A percentile compares a stretch with the other conserved stretches of the same genome.
These are phyloP conservation scores for Carex pumila DNA, from an alignment of 176 grass and related monocot species.

Conservation along the genomic window DNA sequence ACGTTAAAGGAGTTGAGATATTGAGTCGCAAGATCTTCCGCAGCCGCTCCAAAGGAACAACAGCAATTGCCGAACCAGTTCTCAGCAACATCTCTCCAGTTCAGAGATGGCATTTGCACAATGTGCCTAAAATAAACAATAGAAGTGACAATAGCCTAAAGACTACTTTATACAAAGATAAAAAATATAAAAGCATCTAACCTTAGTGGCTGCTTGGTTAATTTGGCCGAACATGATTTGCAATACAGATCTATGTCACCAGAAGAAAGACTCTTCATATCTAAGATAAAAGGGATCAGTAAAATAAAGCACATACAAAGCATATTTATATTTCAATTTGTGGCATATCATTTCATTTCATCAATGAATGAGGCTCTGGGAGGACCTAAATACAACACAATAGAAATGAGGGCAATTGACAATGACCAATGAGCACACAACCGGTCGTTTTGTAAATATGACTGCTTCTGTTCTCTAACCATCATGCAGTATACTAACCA, in stretches of 20 bases:
- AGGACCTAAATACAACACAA: not conserved
- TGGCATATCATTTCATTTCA: not conserved
- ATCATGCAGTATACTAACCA: not conserved
- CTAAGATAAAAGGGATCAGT: constrained; percentile 23
- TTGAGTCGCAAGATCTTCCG: constrained; percentile 55
- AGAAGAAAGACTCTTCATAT: constrained; percentile 53
- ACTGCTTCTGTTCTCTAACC: not conserved
- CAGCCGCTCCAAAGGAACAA: constrained; percentile 74
- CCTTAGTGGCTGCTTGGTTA: constrained; percentile 78
- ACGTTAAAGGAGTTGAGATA: constrained; percentile 50
- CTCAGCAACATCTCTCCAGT: constrained; percentile 85
- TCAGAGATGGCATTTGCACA: constrained; percentile 79
- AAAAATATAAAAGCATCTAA: not conserved
- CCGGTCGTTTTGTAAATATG: not conserved
- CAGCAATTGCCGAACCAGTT: constrained; percentile 96
- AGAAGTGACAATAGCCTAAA: not conserved
- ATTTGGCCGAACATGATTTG: constrained; percentile 58
- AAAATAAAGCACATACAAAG: not conserved
- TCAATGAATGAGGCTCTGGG: not conserved
- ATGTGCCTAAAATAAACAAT: constrained; percentile 40
- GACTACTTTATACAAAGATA: not conserved
- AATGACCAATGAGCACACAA: not conserved
- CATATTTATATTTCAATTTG: not conserved
- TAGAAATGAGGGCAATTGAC: too few species aligned
- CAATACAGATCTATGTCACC: constrained; percentile 57